Percentiles rank a stretch among this genome's conserved stretches.
Conservation (phyloP, 148 eudicot species). For the Fagopyrum esculentum region DNA sequence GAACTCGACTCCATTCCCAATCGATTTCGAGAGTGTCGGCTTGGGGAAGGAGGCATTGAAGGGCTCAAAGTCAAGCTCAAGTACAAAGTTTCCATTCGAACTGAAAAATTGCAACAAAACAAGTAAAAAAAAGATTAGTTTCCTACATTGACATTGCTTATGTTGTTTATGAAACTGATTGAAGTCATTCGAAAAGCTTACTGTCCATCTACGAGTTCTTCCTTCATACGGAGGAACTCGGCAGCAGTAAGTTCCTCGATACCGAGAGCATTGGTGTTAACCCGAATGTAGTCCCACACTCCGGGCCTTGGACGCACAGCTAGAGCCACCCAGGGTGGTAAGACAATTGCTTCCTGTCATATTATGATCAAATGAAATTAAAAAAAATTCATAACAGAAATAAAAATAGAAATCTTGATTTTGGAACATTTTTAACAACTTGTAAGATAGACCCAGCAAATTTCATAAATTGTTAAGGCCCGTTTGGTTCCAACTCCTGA, state of each 20-base stretch:
- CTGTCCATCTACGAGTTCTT: constrained; percentile 78
- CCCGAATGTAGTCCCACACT: constrained; percentile 89
- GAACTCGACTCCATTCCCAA: constrained; percentile 97
- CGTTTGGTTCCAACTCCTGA: too few relatives aligned
- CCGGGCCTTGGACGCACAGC: constrained; percentile 94
- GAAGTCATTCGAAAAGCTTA: constrained; percentile 21
- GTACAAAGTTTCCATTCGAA: constrained; percentile 76
- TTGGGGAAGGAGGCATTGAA: constrained; percentile 76
- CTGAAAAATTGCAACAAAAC: constrained; percentile 22
- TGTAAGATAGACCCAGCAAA: too few relatives aligned
- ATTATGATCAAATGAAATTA: neutral
- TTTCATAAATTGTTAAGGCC: too few relatives aligned
- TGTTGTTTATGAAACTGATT: neutral
- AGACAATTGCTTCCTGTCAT: constrained; percentile 74
- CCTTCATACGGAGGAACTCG: constrained; percentile 78
- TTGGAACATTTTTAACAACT: too few relatives aligned
- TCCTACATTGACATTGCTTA: neutral
- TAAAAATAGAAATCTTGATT: too few relatives aligned
- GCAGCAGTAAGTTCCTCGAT: constrained; percentile 65
- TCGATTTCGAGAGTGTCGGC: constrained; percentile 91
- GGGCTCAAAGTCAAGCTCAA: constrained; percentile 93
- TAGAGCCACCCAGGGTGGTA: constrained; percentile 80
- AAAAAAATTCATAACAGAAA: too few relatives aligned
- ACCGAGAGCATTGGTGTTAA: constrained; percentile 55
- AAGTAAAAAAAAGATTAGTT: neutral